Evolutionary conservation across 495 filamentous ascomycete genomes (phyloP).

Genomic region (Recurvomyces mirabilis): DNA sequence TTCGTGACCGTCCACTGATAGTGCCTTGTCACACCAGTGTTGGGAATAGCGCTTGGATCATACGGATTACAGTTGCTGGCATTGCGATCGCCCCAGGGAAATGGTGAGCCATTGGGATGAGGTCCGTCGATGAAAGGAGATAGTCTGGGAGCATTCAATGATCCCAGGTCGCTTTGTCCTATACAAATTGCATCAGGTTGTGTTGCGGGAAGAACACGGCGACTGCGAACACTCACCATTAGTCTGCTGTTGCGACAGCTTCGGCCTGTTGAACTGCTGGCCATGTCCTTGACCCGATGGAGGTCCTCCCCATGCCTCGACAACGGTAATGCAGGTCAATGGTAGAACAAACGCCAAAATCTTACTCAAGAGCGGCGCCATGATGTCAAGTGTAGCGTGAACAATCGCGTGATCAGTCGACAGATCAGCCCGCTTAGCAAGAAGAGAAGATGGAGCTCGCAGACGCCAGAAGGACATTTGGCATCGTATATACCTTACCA

Average conservation of each 20-base stretch:
- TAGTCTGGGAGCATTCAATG: neutral
- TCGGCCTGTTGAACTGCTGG: neutral
- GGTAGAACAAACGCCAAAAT: slow-evolving; percentile 6
- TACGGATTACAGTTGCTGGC: slow-evolving; percentile 22
- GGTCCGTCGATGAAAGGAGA: slow-evolving; percentile 1
- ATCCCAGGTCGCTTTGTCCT: slow-evolving; percentile 7
- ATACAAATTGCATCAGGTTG: too few species aligned
- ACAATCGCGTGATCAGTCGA: too few species aligned
- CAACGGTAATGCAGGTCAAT: slow-evolving; percentile 3
- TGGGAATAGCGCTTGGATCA: slow-evolving; percentile 14
- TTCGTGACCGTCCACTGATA: slow-evolving; percentile 29
- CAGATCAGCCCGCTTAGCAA: too few species aligned
- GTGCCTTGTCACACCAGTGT: slow-evolving; percentile 24
- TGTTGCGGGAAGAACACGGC: too few species aligned
- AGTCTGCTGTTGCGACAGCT: neutral
- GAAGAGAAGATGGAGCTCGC: too few species aligned
- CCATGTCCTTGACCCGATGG: too few species aligned
- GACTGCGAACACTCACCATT: too few species aligned
- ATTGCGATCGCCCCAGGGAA: slow-evolving; percentile 7
- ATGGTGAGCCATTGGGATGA: slow-evolving; percentile 13
- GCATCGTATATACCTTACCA: too few species aligned
- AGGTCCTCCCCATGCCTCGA: neutral
- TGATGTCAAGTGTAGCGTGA: too few species aligned
- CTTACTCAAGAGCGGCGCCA: neutral
- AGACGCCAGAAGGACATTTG: too few species aligned